phyloP scores from a whole-genome alignment of 2,329 filamentous ascomycete genomes.

The Exophiala sp. region DNA sequence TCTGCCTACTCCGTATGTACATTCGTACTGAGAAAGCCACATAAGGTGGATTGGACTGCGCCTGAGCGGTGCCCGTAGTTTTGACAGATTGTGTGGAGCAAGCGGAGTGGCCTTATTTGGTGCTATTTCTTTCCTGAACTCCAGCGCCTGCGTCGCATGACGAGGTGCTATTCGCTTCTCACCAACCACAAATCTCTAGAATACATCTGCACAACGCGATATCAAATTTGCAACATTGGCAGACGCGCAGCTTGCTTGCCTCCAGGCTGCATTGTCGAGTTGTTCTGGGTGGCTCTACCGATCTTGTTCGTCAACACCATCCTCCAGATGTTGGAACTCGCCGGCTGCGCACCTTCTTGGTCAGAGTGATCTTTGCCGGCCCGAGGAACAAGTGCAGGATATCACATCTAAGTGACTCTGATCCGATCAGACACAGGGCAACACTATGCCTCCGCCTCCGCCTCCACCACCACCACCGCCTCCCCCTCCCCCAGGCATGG shows the following conservation, averaged over 20 bases:
- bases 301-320: background rate
- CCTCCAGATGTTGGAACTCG: constrained; percentile 3
- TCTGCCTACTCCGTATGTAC: background rate
- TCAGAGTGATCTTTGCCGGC: constrained; percentile 4
- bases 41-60: too few species aligned
- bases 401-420: background rate
- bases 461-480: constrained; percentile 50
- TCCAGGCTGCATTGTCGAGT: background rate
- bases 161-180: constrained; percentile 11
- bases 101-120: background rate
- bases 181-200: constrained; percentile 14
- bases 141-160: constrained; percentile 18
- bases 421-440: background rate
- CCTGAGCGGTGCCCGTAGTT: too few species aligned
- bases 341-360: constrained; percentile 2
- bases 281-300: background rate
- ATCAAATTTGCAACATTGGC: background rate
- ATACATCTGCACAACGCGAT: background rate
- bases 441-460: constrained; percentile 26
- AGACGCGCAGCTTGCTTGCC: constrained; percentile 7
- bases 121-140: constrained; percentile 3
- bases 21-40: too few species aligned
- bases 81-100: background rate
- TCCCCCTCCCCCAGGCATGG: constrained; percentile 51
- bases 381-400: background rate